Evolutionary conservation across 108 stramenopile species (phyloP).

Genomic region (Cyclotella cryptica): DNA sequence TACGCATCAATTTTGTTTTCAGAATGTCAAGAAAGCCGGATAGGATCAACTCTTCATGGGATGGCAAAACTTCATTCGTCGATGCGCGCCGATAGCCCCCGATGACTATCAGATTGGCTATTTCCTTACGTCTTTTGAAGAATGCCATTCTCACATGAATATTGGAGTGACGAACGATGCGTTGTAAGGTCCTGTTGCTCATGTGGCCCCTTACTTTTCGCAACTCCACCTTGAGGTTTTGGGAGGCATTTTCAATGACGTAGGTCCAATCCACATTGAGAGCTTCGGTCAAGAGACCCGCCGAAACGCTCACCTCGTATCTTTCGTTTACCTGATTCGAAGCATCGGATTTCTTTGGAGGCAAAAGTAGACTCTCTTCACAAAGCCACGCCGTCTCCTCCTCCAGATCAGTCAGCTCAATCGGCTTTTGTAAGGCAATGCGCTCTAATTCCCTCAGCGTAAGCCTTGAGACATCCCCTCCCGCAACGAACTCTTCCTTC

Average conservation of each 20-base stretch:
- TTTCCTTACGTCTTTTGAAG: constrained; percentile 34
- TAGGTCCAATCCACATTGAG: constrained; percentile 41
- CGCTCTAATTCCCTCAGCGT: background rate
- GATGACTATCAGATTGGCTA: constrained; percentile 26
- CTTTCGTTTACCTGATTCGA: background rate
- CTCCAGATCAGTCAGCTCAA: constrained; percentile 11
- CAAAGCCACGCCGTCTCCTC: constrained; percentile 15
- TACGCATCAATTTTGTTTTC: constrained; percentile 21
- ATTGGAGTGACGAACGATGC: constrained; percentile 25
- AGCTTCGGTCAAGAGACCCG: constrained; percentile 26
- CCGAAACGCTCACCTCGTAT: constrained; percentile 6
- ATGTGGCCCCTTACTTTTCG: constrained; percentile 1
- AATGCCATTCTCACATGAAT: constrained; percentile 33
- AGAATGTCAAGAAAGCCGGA: constrained; percentile 27
- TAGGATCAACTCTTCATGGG: constrained; percentile 28
- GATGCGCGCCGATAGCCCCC: constrained; percentile 36
- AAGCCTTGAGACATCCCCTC: background rate
- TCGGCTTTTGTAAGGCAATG: background rate
- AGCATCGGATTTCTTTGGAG: background rate
- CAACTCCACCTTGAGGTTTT: constrained; percentile 20
- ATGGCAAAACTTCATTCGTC: constrained; percentile 27
- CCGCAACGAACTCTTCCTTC: background rate
- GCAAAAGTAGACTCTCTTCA: constrained; percentile 42
- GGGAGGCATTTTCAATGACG: constrained; percentile 24
- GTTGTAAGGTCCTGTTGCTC: constrained; percentile 18